Evolutionary conservation across 306 rosid species (phyloP), one percentile per base, ranked within the genome.

Genomic region (Prunus mongolica): DNA sequence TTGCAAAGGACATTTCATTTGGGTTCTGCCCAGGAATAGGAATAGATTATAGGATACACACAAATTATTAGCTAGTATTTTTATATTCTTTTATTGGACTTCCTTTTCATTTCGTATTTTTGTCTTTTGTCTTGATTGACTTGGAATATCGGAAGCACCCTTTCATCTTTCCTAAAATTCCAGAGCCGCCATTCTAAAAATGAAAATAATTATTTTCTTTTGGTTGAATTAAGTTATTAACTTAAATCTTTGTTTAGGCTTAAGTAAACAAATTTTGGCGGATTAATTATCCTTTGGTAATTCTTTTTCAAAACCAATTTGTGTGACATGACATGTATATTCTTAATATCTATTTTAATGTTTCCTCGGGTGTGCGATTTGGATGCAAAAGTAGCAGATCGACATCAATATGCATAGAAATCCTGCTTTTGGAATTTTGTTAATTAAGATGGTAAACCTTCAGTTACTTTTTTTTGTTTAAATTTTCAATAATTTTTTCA

Each of bases 1-100:
- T 76, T 71, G 84, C 83, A 76, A 55, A 60, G n/a, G 32, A 8
- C 74, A 19, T 60, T 25, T 9, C 13, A 38, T 24, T 71, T 72
- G 72, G 67, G 64, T 38, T 65, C 47, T 3, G 38, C 60, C 20
- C 38, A 64, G 77, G 34, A 50, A 28, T 38, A 13, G 20, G 2
- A 61, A 72, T 44, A 32, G 38, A 32, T 32, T 32, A 32, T 32
- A 72, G 16, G 58, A 11, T 30, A 65, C 5, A 38, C 24, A 2
- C 2, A 10, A 24, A 25, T 45, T 51, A 58, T 71, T 19, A 10
- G 24, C 20, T 16, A 6, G 44, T 38, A 38, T 38, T 50, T 52
- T 50, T 38, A 32, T 34, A 18, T 60, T 4, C 15, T 4, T n/a
- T 52, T 27, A 24, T 12, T 16, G 38, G 28, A 32, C 38, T 7